Base-by-base conservation (phyloP, 495 filamentous ascomycete genomes). In the Zalerion maritima region DNA sequence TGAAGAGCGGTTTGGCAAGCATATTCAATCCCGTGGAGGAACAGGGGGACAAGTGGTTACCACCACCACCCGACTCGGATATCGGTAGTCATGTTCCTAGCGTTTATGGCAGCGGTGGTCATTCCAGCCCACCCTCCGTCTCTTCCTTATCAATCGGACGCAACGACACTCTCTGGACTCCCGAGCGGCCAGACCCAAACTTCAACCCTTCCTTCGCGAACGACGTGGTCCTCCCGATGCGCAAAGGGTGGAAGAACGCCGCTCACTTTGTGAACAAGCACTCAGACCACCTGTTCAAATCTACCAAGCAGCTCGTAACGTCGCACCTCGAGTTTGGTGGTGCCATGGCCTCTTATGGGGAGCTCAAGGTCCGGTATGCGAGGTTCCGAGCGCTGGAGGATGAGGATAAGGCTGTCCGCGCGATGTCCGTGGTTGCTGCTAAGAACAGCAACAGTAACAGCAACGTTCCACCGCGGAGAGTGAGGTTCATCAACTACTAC, bases 401-500 rank as follows among this genome's bases (percentile, higher is more conserved):
- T 35, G 59, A 73, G 5, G 57, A 75, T 29, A 61, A 67, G 12
- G 31, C n/a, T n/a, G n/a, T n/a, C n/a, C n/a, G n/a, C n/a, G n/a
- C n/a, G n/a, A n/a, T n/a, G n/a, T n/a, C n/a, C n/a, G n/a, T n/a
- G n/a, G n/a, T n/a, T n/a, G n/a, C n/a, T n/a, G n/a, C n/a, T n/a
- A n/a, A n/a, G n/a, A n/a, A n/a, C n/a, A n/a, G n/a, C n/a, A n/a
- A n/a, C n/a, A n/a, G n/a, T n/a, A n/a, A n/a, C n/a, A n/a, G n/a
- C n/a, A n/a, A n/a, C n/a, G n/a, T n/a, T n/a, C n/a, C n/a, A n/a
- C n/a, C n/a, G n/a, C n/a, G 45, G 29, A 58, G 69, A 29, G 64
- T 87, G 7, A 64, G 83, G 2, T 93, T 94, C 43, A 60, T 81
- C 22, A 93, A 94, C 43, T 94, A 92, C 48, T 94, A 89, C 43